Evolutionary conservation across 768 basidiomycete genomes (phyloP), one percentile per base, ranked within the genome.

Genomic region (Lentinus brumalis): DNA sequence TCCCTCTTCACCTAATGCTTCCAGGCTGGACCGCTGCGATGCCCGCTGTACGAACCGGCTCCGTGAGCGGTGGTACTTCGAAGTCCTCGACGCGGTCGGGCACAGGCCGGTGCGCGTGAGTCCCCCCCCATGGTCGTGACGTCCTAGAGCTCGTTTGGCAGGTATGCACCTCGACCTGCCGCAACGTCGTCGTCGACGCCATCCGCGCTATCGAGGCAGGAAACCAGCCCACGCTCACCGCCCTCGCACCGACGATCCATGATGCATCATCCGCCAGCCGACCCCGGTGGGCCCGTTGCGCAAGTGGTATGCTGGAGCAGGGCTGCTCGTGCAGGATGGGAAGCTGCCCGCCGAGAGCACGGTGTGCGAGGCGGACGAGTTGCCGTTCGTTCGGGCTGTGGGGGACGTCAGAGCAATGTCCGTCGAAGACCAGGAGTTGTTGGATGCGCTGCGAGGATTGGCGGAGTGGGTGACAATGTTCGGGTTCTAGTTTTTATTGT

Each of bases 1-100:
- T 58, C 57, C 0, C 49, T 72, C 30, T 58, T 53, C 53, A 45
- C 39, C 3, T 63, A 65, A 53, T 73, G 68, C 63, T 50, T 61
- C 35, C 29, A 63, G 4, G 72, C 71, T 15, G 70, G 70, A 4
- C 66, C 67, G 0, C 39, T 56, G 21, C 44, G 50, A 16, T 75
- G 74, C 51, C 58, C 66, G 1, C 59, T 75, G 18, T 66, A 67
- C 56, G 70, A 70, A 50, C 11, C 63, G 3, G 66, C 64, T 74
- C 40, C 42, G 64, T 11, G 58, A 57, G 2, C 67, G 69, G 21
- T 26, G 21, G 11, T 64, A 68, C 40, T 35, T 50, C 21, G 38
- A 45, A 3, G 41, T 62, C 41, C 41, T 64, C 11, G 32, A 46
- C 18, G 32, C 50, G 9, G 57, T 67, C 46, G 52, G 52, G 30